Evolutionary conservation across 2,329 filamentous ascomycete genomes (phyloP), one percentile per base, ranked within the genome.

Genomic region (Diaporthe sp.): DNA sequence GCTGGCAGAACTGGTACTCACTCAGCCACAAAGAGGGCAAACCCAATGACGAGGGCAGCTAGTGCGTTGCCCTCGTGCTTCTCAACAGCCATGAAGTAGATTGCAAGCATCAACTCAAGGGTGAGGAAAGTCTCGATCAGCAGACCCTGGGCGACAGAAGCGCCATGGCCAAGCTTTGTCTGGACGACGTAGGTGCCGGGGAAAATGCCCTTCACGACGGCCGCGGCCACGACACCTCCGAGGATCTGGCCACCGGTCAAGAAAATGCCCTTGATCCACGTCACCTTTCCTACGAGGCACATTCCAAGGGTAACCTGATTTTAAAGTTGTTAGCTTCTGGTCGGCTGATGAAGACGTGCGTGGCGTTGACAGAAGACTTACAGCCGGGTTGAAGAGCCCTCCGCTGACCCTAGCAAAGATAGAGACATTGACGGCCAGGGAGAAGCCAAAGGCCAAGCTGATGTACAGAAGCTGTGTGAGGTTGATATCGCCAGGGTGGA

Each of bases 61-160:
- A 77, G 25, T 1, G 87, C 92, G 0, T 90, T 92, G 1, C 87
- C 88, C 77, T 89, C 90, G 80, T 92, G 90, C 80, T 92, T 92
- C 77, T 91, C 89, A 9, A 87, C 88, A 0, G 89, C 90, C 67
- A 91, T 83, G 89, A 91, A 91, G 79, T 88, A 86, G 73, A 90
- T 86, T 4, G 88, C 86, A 42, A 90, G 84, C 28, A 89, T 85
- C 31, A 90, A 81, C 78, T 89, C 84, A 2, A 87, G 84, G 2
- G 88, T 90, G 34, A 90, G 82, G 76, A 90, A 87, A 80, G 87
- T 85, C 79, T 90, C 88, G 73, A 90, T 87, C 78, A 90, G 88
- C 19, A 90, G 80, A 17, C 88, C 88, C 76, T 88, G 87, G 0
- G 82, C 82, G 68, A 85, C 82, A 25, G 82, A 85, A 0, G 87